Percentiles rank a stretch among this genome's conserved stretches.
phyloP scores from a whole-genome alignment of 176 grass and related monocot genomes.

The Luzula sylvatica region DNA sequence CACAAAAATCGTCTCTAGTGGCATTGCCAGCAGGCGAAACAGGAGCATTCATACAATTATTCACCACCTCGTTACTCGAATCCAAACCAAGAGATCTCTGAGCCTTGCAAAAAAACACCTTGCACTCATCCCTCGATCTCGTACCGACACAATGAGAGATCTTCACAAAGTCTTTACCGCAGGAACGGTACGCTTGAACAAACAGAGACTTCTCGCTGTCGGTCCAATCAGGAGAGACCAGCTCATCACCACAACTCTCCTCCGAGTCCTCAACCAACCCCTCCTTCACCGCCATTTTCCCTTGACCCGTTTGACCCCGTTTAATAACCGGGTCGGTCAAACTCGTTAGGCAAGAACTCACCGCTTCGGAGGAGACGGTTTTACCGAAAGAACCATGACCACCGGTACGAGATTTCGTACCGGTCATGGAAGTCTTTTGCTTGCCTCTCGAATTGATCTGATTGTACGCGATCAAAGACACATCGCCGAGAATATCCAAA shows the following conservation, averaged over 20 bases:
- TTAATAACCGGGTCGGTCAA: constrained; percentile 24
- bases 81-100: constrained; percentile 34
- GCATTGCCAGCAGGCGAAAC: constrained; percentile 2
- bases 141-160: constrained; percentile 31
- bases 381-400: constrained; percentile 11
- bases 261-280: constrained; percentile 27
- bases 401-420: constrained; percentile 7
- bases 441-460: constrained; percentile 1
- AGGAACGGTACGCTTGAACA: constrained; percentile 28
- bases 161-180: constrained; percentile 40
- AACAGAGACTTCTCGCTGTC: constrained; percentile 34
- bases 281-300: constrained; percentile 5
- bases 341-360: constrained; percentile 31
- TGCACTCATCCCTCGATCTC: constrained; percentile 42
- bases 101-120: constrained; percentile 43
- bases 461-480: constrained; percentile 17
- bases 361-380: constrained; percentile 33
- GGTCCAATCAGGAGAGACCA: constrained; percentile 34
- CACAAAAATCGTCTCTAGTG: constrained; percentile 30
- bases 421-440: constrained; percentile 1
- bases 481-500: constrained; percentile 24
- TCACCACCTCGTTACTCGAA: constrained; percentile 15
- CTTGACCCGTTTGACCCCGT: constrained; percentile 8
- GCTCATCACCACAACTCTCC: constrained; percentile 25
- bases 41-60: background rate